Conservation (phyloP, 2,329 filamentous ascomycete genomes). For the Chaetomiaceae sp. region DNA sequence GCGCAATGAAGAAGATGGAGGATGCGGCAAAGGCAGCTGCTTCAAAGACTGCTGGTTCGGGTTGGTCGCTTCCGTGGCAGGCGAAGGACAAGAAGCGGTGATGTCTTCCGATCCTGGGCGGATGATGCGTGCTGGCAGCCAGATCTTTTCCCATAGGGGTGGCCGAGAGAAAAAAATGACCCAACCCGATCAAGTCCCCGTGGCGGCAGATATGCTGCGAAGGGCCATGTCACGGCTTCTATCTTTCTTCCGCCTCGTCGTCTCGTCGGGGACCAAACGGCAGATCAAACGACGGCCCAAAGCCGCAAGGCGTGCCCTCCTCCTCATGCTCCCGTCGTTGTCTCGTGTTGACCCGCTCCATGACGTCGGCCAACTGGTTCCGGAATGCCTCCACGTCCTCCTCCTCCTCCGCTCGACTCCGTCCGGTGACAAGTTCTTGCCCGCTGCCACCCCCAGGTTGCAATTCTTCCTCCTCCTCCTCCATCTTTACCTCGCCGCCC, state of each 20-base stretch:
- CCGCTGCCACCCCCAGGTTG: conserved; percentile 14
- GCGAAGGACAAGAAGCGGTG: conserved; percentile 12
- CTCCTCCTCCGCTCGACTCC: neutral
- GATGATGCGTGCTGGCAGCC: no score
- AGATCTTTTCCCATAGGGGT: no score
- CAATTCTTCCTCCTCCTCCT: neutral
- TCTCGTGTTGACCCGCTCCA: conserved; percentile 15
- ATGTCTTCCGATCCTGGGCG: no score
- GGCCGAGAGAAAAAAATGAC: no score
- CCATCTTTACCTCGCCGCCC: neutral
- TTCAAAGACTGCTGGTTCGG: neutral
- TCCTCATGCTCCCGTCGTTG: neutral
- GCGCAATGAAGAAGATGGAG: conserved; percentile 18
- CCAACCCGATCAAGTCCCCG: no score
- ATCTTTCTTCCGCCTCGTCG: neutral
- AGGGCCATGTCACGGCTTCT: no score
- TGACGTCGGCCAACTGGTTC: conserved; percentile 21
- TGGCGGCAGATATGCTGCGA: no score
- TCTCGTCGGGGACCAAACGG: neutral
- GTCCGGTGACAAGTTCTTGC: conserved; percentile 14
- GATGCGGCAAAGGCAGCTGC: conserved; percentile 10
- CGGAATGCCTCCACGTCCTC: conserved; percentile 8
- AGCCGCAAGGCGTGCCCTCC: neutral
- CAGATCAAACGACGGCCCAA: conserved; percentile 2
- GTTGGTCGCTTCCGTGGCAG: conserved; percentile 19